phyloP scores from a whole-genome alignment of 345 rosid genomes.

The Aethionema arabicum region DNA sequence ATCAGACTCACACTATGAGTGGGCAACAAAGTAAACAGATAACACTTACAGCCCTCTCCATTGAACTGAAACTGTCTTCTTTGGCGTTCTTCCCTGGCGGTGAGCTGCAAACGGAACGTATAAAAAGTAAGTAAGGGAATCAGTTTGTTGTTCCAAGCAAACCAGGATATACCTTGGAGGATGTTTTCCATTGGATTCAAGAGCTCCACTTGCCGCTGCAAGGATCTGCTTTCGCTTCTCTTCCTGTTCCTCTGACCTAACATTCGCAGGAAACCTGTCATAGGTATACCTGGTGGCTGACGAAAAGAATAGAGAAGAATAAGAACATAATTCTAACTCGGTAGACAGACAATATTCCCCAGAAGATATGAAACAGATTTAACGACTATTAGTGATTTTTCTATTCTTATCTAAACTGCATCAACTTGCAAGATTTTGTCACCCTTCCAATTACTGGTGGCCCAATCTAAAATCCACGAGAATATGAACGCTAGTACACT shows the following conservation, averaged over 20 bases:
- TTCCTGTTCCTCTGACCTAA: constrained; percentile 89
- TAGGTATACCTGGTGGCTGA: constrained; percentile 83
- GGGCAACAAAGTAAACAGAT: constrained; percentile 28
- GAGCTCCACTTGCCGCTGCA: constrained; percentile 83
- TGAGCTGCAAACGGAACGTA: constrained; percentile 52
- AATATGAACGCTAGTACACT: constrained; percentile 13
- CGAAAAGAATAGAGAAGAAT: constrained; percentile 32
- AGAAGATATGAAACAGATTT: constrained; percentile 18
- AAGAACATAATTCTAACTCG: constrained; percentile 20
- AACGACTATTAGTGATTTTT: constrained; percentile 6
- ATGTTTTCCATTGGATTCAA: constrained; percentile 74
- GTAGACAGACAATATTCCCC: not conserved
- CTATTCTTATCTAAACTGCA: constrained; percentile 12
- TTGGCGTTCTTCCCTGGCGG: constrained; percentile 62
- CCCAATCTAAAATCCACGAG: constrained; percentile 21
- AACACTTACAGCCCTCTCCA: constrained; percentile 95
- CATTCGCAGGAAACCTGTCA: constrained; percentile 92
- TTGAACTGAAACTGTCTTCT: constrained; percentile 68
- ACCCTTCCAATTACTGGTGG: constrained; percentile 20
- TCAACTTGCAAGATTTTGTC: constrained; percentile 13
- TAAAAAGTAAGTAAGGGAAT: constrained; percentile 22
- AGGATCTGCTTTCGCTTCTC: constrained; percentile 95
- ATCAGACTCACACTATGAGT: constrained; percentile 22
- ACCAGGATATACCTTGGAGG: constrained; percentile 60
- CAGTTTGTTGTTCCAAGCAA: constrained; percentile 19